Base-by-base conservation (phyloP, 495 filamentous ascomycete genomes). In the Evernia prunastri region DNA sequence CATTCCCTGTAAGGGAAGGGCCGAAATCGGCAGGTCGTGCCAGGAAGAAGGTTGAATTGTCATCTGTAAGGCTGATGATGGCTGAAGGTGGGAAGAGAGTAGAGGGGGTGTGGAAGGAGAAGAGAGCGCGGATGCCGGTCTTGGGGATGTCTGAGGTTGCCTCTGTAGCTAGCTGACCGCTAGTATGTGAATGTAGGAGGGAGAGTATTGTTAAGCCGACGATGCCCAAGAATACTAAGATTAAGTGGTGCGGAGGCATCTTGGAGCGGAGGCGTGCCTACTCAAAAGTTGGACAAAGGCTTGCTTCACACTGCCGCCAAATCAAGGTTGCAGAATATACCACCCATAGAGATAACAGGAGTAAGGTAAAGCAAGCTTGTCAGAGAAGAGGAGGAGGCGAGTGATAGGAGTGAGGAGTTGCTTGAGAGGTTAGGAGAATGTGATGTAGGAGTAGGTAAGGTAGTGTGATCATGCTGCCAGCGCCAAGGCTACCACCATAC, bases 41-140 rank as follows among this genome's bases (percentile, higher is more conserved):
- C 25, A 95, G 77, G 76, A 98, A 98, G 68, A 93, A 96, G 8
- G 94, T 98, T 47, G 90, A 96, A 72, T 97, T 97, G 73, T 98
- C 94, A 76, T 98, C 92, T 65, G 91, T 96, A 49, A 98, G 86
- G 68, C 90, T 96, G 72, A 98, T 96, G 64, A 95, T 88, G 36
- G 94, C 95, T 63, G 90, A 95, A 6, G 91, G 90, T 17, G 95
- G 92, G 72, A 98, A 98, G 11, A 98, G 84, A 11, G 90, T 89
- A 49, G 84, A 80, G 8, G 86, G 84, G 25, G 86, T 81, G 60
- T 84, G 84, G 74, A 87, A 87, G 64, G 83, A 84, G 73, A 86
- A 87, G 56, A 85, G 71, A 43, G 83, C 76, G 63, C 79, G 78
- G 39, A 88, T 62, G 31, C 81, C 70, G 63, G 74, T 74, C 67